Conservation (phyloP, 176 grass and related monocot species). For the Ananas comosus region DNA sequence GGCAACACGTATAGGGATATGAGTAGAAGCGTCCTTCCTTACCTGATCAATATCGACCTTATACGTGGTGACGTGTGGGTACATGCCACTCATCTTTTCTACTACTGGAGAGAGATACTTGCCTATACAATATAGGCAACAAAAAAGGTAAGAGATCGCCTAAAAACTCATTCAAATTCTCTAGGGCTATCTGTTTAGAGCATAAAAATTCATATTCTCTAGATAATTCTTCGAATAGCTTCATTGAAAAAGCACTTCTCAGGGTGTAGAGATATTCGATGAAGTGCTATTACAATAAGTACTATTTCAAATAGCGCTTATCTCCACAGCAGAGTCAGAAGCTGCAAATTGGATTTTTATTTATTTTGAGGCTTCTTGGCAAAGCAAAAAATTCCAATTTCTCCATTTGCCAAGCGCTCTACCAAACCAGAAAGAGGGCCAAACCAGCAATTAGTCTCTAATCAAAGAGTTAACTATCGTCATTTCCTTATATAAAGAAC, state of each 20-base stretch:
- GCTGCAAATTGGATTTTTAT: no score
- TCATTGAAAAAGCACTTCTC: background rate
- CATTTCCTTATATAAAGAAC: no score
- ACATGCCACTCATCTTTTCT: conserved; percentile 34
- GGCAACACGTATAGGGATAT: background rate
- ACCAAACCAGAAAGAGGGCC: no score
- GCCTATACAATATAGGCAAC: conserved; percentile 18
- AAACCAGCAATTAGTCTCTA: no score
- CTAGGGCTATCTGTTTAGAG: background rate
- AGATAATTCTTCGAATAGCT: background rate
- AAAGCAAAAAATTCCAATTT: no score
- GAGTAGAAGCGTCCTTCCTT: background rate
- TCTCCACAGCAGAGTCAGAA: no score
- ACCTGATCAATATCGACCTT: conserved; percentile 54
- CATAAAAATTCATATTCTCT: background rate
- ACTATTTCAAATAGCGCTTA: no score
- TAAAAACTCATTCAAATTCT: background rate
- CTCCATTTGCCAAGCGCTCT: no score
- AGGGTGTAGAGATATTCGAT: no score
- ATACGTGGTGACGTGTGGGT: conserved; percentile 34
- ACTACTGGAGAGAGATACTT: conserved; percentile 32
- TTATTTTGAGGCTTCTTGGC: no score
- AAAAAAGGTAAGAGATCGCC: background rate
- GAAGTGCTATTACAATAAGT: no score
- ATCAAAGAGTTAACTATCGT: no score